Percentiles rank a stretch among this genome's conserved stretches.
Conservation (phyloP, 2,329 filamentous ascomycete species). For the Orbilia brochopaga region DNA sequence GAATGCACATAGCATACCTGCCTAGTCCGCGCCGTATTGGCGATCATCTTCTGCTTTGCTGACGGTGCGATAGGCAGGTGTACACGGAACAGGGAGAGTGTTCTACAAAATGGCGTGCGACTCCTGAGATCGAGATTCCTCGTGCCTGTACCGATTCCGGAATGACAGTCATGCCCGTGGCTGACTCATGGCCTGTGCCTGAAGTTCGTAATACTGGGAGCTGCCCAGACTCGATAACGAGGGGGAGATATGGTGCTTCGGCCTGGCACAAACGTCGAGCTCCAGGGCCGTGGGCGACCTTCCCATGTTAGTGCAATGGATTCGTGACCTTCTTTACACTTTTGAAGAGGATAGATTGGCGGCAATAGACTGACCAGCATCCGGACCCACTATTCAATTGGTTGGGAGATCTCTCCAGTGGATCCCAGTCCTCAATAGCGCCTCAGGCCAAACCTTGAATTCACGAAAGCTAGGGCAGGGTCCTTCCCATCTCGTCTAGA, state of each 20-base stretch:
- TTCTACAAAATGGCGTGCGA: neutral
- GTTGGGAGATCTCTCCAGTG: slow-evolving; percentile 29
- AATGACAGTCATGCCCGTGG: neutral
- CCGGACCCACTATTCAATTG: slow-evolving; percentile 31
- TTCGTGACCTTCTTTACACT: neutral
- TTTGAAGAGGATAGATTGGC: slow-evolving; percentile 13
- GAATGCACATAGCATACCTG: neutral
- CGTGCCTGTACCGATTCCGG: neutral
- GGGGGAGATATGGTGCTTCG: neutral
- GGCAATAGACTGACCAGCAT: slow-evolving; percentile 31
- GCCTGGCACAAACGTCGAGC: neutral
- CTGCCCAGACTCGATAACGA: neutral
- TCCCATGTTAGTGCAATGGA: neutral
- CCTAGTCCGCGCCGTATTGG: slow-evolving; percentile 2
- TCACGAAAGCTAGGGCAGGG: slow-evolving; percentile 15
- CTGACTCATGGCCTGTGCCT: neutral
- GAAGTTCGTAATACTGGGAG: neutral
- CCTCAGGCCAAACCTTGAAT: slow-evolving; percentile 23
- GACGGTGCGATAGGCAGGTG: slow-evolving; percentile 1
- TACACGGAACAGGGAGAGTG: too few species aligned
- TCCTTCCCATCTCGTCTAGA: slow-evolving; percentile 44
- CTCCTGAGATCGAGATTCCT: neutral
- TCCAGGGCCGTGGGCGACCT: neutral
- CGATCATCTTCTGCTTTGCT: neutral
- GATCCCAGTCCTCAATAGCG: slow-evolving; percentile 26